A percentile compares a stretch with the other conserved stretches of the same genome.
Evolutionary conservation across 2,329 filamentous ascomycete species (phyloP).

Genomic region (Aureobasidium melanogenum): DNA sequence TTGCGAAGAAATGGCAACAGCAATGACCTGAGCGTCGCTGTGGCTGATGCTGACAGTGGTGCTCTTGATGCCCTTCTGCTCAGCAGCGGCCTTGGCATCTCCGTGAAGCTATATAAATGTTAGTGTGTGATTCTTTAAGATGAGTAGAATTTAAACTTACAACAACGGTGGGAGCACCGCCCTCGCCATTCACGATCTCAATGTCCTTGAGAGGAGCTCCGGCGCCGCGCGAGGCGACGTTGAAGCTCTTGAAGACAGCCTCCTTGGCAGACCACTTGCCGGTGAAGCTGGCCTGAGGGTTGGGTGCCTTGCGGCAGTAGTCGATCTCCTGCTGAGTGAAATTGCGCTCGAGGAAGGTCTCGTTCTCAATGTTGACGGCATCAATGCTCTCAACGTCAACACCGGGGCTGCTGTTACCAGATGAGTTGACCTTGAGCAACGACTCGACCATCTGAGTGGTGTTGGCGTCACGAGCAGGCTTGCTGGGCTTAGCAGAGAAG

Average conservation of each 20-base stretch:
- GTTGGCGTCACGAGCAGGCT: conserved; percentile 52
- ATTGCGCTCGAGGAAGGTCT: conserved; percentile 90
- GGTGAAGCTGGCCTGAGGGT: conserved; percentile 82
- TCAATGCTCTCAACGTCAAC: conserved; percentile 88
- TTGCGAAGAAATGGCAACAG: conserved; percentile 55
- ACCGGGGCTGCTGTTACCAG: conserved; percentile 63
- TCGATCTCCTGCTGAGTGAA: conserved; percentile 77
- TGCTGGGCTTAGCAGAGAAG: conserved; percentile 62
- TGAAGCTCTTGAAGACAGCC: conserved; percentile 94
- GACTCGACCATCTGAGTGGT: conserved; percentile 70
- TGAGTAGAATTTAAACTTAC: conserved; percentile 49
- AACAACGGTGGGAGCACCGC: conserved; percentile 72
- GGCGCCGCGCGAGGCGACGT: conserved; percentile 76
- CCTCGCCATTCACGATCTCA: conserved; percentile 75
- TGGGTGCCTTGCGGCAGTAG: conserved; percentile 75
- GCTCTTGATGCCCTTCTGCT: conserved; percentile 75
- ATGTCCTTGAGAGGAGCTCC: conserved; percentile 90
- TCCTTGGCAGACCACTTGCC: conserved; percentile 97
- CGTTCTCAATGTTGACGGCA: conserved; percentile 84
- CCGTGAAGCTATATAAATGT: conserved; percentile 63
- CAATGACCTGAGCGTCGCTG: conserved; percentile 86
- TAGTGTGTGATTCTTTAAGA: conserved; percentile 11
- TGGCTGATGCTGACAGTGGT: conserved; percentile 94
- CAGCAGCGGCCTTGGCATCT: conserved; percentile 72
- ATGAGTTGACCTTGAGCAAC: conserved; percentile 54